Conservation (phyloP, 2,329 filamentous ascomycete species). For the Paraconiothyrium brasiliense region DNA sequence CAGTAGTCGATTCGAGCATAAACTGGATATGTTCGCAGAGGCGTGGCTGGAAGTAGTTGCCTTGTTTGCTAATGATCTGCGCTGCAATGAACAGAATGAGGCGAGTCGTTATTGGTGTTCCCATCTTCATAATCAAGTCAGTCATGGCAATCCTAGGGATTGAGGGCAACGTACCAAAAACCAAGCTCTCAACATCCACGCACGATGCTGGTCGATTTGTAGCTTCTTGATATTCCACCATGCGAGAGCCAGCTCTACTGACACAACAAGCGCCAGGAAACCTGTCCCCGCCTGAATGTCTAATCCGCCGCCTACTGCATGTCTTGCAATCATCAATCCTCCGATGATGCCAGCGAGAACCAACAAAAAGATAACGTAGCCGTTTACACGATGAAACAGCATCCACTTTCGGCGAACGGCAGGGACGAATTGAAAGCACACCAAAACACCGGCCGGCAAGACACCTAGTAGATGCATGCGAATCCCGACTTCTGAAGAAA, state of each 20-base stretch:
- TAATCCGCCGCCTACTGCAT: constrained; percentile 64
- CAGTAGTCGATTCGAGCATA: constrained; percentile 30
- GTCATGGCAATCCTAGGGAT: background rate
- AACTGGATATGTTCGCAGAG: constrained; percentile 62
- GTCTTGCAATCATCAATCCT: constrained; percentile 63
- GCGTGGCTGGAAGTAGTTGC: constrained; percentile 48
- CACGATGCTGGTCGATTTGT: constrained; percentile 59
- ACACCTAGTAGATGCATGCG: constrained; percentile 54
- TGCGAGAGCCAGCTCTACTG: constrained; percentile 57
- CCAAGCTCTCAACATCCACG: constrained; percentile 43
- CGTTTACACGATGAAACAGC: constrained; percentile 68
- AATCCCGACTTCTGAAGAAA: constrained; percentile 51
- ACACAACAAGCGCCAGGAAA: constrained; percentile 57
- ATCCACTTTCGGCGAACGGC: constrained; percentile 58
- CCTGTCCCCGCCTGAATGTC: constrained; percentile 60
- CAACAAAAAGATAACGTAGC: constrained; percentile 64
- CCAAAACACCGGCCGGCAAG: constrained; percentile 53
- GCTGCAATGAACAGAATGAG: constrained; percentile 58
- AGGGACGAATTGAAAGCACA: constrained; percentile 55
- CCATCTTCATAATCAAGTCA: constrained; percentile 47
- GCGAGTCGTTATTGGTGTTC: constrained; percentile 63
- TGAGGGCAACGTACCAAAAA: constrained; percentile 31
- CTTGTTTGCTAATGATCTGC: constrained; percentile 48
- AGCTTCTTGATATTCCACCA: constrained; percentile 67
- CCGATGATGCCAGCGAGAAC: constrained; percentile 58